Percentiles rank a stretch among this genome's conserved stretches.
Conservation (phyloP, 2,329 filamentous ascomycete species). For the Thelonectria discophora region DNA sequence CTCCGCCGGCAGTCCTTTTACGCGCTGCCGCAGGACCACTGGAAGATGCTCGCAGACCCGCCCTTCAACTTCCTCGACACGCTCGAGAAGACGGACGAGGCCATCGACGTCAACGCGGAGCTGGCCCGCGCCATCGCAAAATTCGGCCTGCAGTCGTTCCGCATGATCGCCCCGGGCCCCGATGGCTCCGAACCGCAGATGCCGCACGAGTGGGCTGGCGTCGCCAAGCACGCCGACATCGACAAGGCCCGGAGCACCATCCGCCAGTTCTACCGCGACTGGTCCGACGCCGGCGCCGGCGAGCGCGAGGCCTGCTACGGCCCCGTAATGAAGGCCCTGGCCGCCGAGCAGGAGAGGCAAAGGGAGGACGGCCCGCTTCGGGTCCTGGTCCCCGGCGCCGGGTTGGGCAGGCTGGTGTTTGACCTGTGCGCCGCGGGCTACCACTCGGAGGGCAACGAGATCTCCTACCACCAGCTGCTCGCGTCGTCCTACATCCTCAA, state of each 20-base stretch:
- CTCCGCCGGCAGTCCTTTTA: constrained; percentile 93
- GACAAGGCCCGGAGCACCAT: constrained; percentile 94
- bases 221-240: constrained; percentile 77
- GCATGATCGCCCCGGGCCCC: constrained; percentile 52
- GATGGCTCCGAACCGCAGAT: constrained; percentile 55
- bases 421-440: constrained; percentile 81
- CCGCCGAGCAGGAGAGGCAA: constrained; percentile 63
- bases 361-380: constrained; percentile 57
- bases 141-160: constrained; percentile 74
- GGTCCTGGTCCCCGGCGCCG: constrained; percentile 89
- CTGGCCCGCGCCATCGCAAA: constrained; percentile 81
- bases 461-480: constrained; percentile 95
- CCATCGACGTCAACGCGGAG: constrained; percentile 88
- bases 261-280: constrained; percentile 94
- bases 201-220: constrained; percentile 72
- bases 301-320: constrained; percentile 83
- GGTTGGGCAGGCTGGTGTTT: constrained; percentile 87
- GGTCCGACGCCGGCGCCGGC: constrained; percentile 78
- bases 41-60: constrained; percentile 80
- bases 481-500: constrained; percentile 83
- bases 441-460: constrained; percentile 87
- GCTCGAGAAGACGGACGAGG: constrained; percentile 81
- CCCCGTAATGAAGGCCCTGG: constrained; percentile 75
- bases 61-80: constrained; percentile 86
- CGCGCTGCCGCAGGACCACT: constrained; percentile 83